Conservation (phyloP, 441 rosid species). For the Melastoma candidum region DNA sequence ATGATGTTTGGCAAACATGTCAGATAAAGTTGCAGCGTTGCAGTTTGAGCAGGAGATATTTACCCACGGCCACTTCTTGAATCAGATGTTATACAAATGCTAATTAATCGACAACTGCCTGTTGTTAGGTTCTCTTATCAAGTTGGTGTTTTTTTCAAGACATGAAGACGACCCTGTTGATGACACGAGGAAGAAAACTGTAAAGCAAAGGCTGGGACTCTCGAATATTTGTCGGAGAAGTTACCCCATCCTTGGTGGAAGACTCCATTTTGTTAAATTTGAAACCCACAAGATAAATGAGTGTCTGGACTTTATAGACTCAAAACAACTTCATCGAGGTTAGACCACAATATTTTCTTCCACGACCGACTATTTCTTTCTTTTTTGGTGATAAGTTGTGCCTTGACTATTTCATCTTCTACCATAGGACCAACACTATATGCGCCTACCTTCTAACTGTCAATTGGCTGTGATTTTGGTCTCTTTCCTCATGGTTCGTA, state of each 20-base stretch:
- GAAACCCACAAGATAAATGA: constrained; percentile 88
- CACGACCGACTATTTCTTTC: not conserved
- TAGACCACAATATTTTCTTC: constrained; percentile 8
- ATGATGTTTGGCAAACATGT: too few relatives aligned
- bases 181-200: constrained; percentile 62
- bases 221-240: constrained; percentile 76
- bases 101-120: constrained; percentile 8
- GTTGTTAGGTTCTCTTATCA: constrained; percentile 82
- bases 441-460: not conserved
- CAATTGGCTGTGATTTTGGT: not conserved
- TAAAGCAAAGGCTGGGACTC: constrained; percentile 67
- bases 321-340: constrained; percentile 85
- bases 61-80: not conserved
- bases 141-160: constrained; percentile 93
- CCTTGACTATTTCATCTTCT: too few relatives aligned
- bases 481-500: constrained; percentile 6
- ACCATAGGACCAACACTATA: not conserved
- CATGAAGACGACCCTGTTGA: constrained; percentile 56
- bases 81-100: not conserved
- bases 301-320: constrained; percentile 85
- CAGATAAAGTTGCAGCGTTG: too few relatives aligned
- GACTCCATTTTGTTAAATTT: constrained; percentile 96
- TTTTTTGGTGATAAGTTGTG: not conserved
- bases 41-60: too few relatives aligned
- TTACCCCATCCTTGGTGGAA: constrained; percentile 95